Conservation (phyloP, 2,329 filamentous ascomycete species). For the Pyrenochaeta sp. region DNA sequence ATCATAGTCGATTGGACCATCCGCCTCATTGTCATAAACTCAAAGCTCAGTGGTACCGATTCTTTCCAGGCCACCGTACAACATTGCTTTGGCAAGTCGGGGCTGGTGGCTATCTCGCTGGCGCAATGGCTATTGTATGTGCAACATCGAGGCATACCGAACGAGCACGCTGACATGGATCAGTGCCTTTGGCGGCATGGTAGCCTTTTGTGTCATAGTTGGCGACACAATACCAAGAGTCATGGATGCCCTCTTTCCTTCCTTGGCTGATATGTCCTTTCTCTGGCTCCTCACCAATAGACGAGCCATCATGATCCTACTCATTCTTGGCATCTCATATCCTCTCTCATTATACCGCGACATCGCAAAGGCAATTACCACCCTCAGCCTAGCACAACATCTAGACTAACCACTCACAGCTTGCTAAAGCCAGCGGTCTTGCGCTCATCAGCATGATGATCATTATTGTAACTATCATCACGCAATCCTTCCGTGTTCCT, state of each 20-base stretch:
- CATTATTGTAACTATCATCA: slow-evolving; percentile 87
- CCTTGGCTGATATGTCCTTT: slow-evolving; percentile 74
- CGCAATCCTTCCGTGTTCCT: slow-evolving; percentile 81
- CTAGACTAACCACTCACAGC: slow-evolving; percentile 60
- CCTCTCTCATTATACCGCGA: slow-evolving; percentile 93
- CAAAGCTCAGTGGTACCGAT: slow-evolving; percentile 91
- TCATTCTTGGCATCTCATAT: slow-evolving; percentile 85
- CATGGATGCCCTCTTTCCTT: slow-evolving; percentile 81
- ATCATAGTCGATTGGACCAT: slow-evolving; percentile 97
- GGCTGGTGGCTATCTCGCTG: slow-evolving; percentile 86
- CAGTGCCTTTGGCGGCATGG: slow-evolving; percentile 94
- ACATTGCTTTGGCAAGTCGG: slow-evolving; percentile 89
- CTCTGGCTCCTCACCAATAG: slow-evolving; percentile 84
- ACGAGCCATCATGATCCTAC: slow-evolving; percentile 84
- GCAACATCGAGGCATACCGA: neutral
- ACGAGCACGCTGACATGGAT: slow-evolving; percentile 27
- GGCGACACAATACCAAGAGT: slow-evolving; percentile 97
- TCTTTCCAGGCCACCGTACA: slow-evolving; percentile 97
- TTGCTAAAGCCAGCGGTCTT: slow-evolving; percentile 94
- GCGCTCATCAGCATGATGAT: slow-evolving; percentile 92
- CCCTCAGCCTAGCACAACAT: slow-evolving; percentile 14
- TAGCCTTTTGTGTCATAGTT: slow-evolving; percentile 96
- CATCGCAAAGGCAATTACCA: slow-evolving; percentile 76
- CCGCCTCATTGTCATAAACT: slow-evolving; percentile 94
- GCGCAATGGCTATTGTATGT: slow-evolving; percentile 91